Evolutionary conservation across 352 stramenopile genomes (phyloP), one percentile per base, ranked within the genome.

Genomic region (Pythium phragmiticola): DNA sequence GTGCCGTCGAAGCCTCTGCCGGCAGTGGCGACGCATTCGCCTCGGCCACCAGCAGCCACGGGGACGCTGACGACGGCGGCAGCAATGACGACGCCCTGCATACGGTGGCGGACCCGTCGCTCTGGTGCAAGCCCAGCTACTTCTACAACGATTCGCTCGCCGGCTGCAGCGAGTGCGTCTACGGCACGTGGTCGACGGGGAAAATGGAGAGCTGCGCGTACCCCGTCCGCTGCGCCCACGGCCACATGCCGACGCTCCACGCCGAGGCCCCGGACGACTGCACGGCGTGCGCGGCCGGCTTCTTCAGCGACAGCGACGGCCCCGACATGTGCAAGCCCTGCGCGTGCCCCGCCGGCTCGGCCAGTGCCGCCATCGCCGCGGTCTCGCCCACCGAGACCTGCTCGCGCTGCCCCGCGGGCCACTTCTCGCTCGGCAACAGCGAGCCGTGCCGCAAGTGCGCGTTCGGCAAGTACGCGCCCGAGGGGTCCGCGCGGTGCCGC

Each of bases 151-250:
- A 75, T 11, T 62, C 66, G 8, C 33, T 43, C 30, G 26, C 43
- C 5, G 59, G 23, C 8, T 81, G 74, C 41, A 61, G 57, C 23
- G 74, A 81, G 48, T 81, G 74, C 52, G 47, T 68, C 47, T 81
- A 77, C 59, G 74, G 74, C 60, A 81, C 71, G 42, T 81, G 70
- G 71, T 81, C 74, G 34, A 70, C 74, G 49, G 74, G 74, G 57
- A 70, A 71, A 42, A 81, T 81, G 74, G 62, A 54, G 34, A 69
- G 7, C 42, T 81, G 74, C 54, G 62, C 65, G 56, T 78, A 78
- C 53, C 74, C 74, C 0, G 74, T 81, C 21, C 49, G 52, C 19
- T 81, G 74, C 42, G 45, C 26, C 26, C 2, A 60, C 2, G 70
- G 74, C 36, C 11, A 34, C 23, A 76, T 77, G 70, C 70, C 71